Conservation (phyloP, 2,329 filamentous ascomycete species). For the Fusarium irregulare region DNA sequence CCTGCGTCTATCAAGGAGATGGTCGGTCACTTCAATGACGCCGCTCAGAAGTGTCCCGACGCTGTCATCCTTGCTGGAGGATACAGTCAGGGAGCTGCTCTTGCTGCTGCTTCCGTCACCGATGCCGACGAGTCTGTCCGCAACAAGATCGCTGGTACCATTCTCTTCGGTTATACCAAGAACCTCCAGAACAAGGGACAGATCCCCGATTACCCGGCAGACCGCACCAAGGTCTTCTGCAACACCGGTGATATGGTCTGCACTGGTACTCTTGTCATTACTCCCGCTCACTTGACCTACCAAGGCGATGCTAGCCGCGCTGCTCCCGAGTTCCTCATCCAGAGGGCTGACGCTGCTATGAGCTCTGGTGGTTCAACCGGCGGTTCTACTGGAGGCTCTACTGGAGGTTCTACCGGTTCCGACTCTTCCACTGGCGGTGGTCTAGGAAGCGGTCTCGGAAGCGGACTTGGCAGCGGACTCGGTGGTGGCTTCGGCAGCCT, state of each 20-base stretch:
- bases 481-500: not conserved
- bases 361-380: not conserved
- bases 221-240: constrained; percentile 55
- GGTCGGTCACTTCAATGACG: constrained; percentile 53
- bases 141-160: constrained; percentile 52
- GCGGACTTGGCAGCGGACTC: not conserved
- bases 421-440: not conserved
- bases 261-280: constrained; percentile 49
- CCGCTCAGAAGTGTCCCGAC: constrained; percentile 57
- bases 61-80: constrained; percentile 57
- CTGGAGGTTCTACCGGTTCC: not conserved
- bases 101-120: constrained; percentile 55
- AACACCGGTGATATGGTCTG: constrained; percentile 52
- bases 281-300: constrained; percentile 28
- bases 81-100: constrained; percentile 57
- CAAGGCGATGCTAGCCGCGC: constrained; percentile 5
- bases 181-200: constrained; percentile 52
- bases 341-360: constrained; percentile 24
- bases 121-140: constrained; percentile 47
- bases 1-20: constrained; percentile 55
- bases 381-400: not conserved
- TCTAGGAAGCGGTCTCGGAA: not conserved
- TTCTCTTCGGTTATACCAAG: constrained; percentile 57
- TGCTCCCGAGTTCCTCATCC: constrained; percentile 31
- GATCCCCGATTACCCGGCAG: constrained; percentile 53